A percentile compares a stretch with the other conserved stretches of the same genome.
These are phyloP conservation scores for Kwoniella europaea DNA, from an alignment of 768 basidiomycete genomes.

Conservation along the genomic window DNA sequence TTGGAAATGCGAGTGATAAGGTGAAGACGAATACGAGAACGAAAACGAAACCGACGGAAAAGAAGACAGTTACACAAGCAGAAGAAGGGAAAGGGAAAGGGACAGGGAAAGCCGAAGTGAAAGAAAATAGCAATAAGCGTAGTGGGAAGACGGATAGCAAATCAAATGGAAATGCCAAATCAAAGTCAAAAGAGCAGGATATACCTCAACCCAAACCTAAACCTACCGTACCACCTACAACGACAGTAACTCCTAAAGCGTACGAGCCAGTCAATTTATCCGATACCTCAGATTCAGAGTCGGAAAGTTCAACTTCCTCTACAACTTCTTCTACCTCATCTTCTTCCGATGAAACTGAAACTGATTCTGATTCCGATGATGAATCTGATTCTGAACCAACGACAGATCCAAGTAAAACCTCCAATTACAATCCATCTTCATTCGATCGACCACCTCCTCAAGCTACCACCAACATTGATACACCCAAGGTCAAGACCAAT, in stretches of 20 bases:
- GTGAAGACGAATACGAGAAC: neutral
- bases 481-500: neutral
- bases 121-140: neutral
- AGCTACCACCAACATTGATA: neutral
- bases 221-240: neutral
- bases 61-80: neutral
- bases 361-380: neutral
- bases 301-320: neutral
- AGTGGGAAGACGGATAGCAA: neutral
- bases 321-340: neutral
- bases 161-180: neutral
- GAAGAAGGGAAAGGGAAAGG: neutral
- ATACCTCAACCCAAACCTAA: neutral
- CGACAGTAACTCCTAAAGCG: neutral
- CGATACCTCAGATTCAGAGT: neutral
- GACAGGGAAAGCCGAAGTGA: neutral
- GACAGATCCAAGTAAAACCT: neutral
- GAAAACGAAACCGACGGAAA: neutral
- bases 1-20: neutral
- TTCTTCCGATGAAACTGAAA: too few species aligned
- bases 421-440: constrained; percentile 1
- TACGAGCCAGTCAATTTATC: neutral
- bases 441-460: neutral
- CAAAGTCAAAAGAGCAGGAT: neutral
- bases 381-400: neutral